A percentile compares a stretch with the other conserved stretches of the same genome.
Conservation (phyloP, 1,284 basidiomycete genomes). For the Abortiporus biennis region DNA sequence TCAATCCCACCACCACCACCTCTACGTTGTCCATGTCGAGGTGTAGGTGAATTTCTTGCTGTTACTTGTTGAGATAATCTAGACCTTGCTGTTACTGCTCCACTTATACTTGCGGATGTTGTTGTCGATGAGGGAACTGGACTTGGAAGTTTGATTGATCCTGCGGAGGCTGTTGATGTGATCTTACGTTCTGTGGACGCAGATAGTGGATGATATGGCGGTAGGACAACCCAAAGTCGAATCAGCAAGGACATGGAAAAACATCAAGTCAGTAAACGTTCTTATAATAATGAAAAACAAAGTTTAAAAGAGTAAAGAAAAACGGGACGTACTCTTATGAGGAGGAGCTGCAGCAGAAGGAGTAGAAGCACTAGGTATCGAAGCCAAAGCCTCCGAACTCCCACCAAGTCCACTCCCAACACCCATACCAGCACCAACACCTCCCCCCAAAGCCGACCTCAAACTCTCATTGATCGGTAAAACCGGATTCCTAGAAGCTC, state of each 20-base stretch:
- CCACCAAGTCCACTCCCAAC: too few species aligned
- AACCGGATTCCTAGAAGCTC: too few species aligned
- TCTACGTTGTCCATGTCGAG: constrained; percentile 14
- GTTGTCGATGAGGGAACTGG: constrained; percentile 23
- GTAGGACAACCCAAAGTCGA: not conserved
- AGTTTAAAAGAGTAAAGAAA: not conserved
- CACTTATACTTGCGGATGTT: constrained; percentile 6
- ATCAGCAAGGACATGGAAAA: not conserved
- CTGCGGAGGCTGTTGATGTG: constrained; percentile 13
- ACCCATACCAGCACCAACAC: too few species aligned
- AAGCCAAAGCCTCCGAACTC: too few species aligned
- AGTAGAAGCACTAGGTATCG: constrained; percentile 15
- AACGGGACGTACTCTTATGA: constrained; percentile 22
- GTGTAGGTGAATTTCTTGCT: constrained; percentile 21
- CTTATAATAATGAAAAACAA: not conserved
- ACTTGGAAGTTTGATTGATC: constrained; percentile 30
- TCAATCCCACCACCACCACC: constrained; percentile 30
- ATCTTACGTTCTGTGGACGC: constrained; percentile 15
- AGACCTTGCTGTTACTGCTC: constrained; percentile 16
- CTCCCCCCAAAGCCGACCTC: too few species aligned
- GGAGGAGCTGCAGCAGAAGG: constrained; percentile 16
- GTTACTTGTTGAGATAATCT: constrained; percentile 24
- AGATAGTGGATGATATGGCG: constrained; percentile 6
- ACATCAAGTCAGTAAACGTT: not conserved
- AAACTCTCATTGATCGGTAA: too few species aligned